Evolutionary conservation across 805 yeast species (phyloP), one percentile per base, ranked within the genome.

Genomic region (Scheffersomyces coipomensis): DNA sequence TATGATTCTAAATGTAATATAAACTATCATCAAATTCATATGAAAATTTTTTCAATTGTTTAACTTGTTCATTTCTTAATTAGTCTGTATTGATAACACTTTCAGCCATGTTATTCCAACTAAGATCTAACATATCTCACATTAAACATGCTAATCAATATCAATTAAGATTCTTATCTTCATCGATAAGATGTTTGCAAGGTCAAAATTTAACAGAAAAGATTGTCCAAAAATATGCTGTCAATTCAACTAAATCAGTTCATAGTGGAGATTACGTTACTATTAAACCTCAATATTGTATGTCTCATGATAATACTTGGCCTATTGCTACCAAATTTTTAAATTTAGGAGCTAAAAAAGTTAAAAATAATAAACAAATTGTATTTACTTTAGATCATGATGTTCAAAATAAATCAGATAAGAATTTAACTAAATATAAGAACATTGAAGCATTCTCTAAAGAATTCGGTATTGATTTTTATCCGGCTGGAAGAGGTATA

Each of bases 221-320:
- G 66, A 88, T 95, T 44, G 97, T 89, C 9, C 99, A 93, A 60
- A 79, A 78, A 54, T 91, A 87, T 59, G 95, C 98, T 3, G 95
- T 90, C 9, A 95, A 91, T 3, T 62, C 33, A n/a, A 83, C 79
- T 22, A 91, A 93, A 60, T 58, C 70, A 39, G 96, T 93, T 26
- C 81, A 73, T 52, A 75, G 88, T 34, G 99, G 98, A 11, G 99
- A 93, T 68, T 93, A 90, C 66, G 98, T 95, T 37, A 80, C 96
- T 2, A 91, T 93, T 58, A 77, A 72, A 54, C 99, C 99, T 3
- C 91, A 96, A 2, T 96, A 93, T 68, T 95, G 97, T 64, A 93
- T 93, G 99, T 88, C 98, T 12, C 99, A 93, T 63, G 99, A 93
- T 64, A 93, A 93, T 66, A 84, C 97, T 32, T 95, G 99, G 99